Evolutionary conservation across 345 rosid species (phyloP).

Genomic region (Alliaria petiolata): DNA sequence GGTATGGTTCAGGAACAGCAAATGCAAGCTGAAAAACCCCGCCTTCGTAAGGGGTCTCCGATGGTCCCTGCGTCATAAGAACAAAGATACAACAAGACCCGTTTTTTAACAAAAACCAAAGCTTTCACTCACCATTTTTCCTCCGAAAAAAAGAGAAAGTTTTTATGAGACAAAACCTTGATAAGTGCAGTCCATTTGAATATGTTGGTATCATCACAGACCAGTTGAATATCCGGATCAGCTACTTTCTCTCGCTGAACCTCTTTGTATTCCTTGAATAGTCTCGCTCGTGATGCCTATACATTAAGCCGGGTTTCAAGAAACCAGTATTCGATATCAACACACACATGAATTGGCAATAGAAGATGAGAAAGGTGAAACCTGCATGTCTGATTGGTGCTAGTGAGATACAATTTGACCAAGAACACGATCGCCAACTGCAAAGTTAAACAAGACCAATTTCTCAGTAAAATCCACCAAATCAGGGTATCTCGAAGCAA

Average conservation of each 20-base stretch:
- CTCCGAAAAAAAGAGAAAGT: not conserved
- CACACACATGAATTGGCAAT: not conserved
- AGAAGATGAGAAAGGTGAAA: not conserved
- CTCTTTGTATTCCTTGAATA: slow-evolving; percentile 96
- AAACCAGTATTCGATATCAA: too few relatives aligned
- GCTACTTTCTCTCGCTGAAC: slow-evolving; percentile 90
- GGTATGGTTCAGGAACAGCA: slow-evolving; percentile 95
- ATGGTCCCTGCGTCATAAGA: slow-evolving; percentile 71
- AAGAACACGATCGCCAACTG: slow-evolving; percentile 9
- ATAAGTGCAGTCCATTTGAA: slow-evolving; percentile 99
- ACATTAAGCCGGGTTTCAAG: slow-evolving; percentile 6
- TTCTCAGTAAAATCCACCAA: not conserved
- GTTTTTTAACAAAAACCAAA: not conserved
- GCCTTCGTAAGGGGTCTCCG: slow-evolving; percentile 97
- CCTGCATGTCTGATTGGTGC: slow-evolving; percentile 19
- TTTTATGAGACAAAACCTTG: slow-evolving; percentile 48
- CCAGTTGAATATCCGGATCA: slow-evolving; percentile 92
- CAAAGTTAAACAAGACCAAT: not conserved
- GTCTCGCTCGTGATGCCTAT: slow-evolving; percentile 90
- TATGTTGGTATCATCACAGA: slow-evolving; percentile 92
- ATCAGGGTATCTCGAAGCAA: not conserved
- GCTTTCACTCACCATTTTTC: not conserved
- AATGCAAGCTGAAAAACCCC: slow-evolving; percentile 96
- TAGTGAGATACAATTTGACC: not conserved
- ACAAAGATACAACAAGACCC: not conserved